A percentile compares a stretch with the other conserved stretches of the same genome.
Evolutionary conservation across 805 yeast species (phyloP).

Genomic region (Pichia ethanolica): DNA sequence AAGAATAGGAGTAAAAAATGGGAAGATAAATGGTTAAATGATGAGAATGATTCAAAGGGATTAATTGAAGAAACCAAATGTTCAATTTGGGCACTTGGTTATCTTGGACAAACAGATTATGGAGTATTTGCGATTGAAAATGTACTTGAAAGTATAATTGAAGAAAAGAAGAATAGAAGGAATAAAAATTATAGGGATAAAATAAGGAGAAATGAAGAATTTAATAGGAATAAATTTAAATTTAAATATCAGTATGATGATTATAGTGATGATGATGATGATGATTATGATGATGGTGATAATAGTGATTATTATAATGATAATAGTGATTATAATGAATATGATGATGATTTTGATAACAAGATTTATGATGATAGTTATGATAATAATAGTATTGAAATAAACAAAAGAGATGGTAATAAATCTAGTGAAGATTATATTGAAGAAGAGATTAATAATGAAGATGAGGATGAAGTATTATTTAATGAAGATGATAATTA

Average conservation of each 20-base stretch:
- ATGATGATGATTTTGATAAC: not conserved
- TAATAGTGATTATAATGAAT: not conserved
- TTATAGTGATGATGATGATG: not conserved
- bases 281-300: not conserved
- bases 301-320: not conserved
- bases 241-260: no score
- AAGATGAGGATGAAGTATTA: not conserved
- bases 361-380: not conserved
- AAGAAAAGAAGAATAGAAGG: not conserved
- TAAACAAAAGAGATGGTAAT: not conserved
- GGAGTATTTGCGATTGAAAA: constrained; percentile 1
- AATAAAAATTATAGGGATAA: not conserved
- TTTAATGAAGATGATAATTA: not conserved
- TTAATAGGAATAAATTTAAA: no score
- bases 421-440: not conserved
- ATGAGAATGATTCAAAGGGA: not conserved
- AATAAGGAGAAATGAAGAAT: not conserved
- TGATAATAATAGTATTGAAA: not conserved
- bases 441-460: not conserved
- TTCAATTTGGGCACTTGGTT: constrained; percentile 3
- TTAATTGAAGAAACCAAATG: constrained; percentile 3
- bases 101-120: constrained; percentile 1
- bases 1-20: not conserved
- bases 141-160: not conserved
- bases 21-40: constrained; percentile 3